A percentile compares a stretch with the other conserved stretches of the same genome.
These are phyloP conservation scores for Rutidosis leptorrhynchoides DNA, from an alignment of 129 eudicot species.

Conservation along the genomic window DNA sequence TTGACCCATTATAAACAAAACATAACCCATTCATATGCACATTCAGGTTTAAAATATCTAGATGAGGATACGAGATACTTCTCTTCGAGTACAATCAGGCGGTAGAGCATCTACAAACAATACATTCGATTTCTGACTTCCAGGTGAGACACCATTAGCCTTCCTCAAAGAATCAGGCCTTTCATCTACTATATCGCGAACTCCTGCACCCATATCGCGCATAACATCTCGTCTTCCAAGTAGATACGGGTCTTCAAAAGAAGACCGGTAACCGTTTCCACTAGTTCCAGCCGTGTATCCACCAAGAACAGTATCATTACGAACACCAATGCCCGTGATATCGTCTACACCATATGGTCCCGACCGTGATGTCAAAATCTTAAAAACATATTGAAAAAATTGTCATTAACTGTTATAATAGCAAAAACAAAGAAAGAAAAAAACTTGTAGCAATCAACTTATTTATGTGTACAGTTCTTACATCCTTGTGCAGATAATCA, in stretches of 20 bases:
- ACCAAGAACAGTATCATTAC: conserved; percentile 41
- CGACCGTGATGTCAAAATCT: conserved; percentile 39
- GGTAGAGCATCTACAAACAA: conserved; percentile 91
- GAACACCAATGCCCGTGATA: conserved; percentile 37
- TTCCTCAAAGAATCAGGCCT: conserved; percentile 48
- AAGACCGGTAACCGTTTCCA: conserved; percentile 29
- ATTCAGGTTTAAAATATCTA: not conserved
- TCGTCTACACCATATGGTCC: conserved; percentile 42
- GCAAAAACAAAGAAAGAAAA: too few species aligned
- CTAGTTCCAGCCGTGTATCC: conserved; percentile 38
- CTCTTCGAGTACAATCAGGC: conserved; percentile 76
- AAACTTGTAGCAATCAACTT: not conserved
- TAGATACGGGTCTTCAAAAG: conserved; percentile 38
- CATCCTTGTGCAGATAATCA: not conserved
- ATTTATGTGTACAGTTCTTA: not conserved
- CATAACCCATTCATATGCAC: not conserved
- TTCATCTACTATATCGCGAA: not conserved
- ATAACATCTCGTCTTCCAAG: conserved; percentile 36
- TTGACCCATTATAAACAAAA: not conserved
- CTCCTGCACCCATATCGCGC: conserved; percentile 19
- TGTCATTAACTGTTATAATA: conserved; percentile 4
- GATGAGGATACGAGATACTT: conserved; percentile 87
- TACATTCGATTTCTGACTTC: conserved; percentile 52
- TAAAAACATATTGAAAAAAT: conserved; percentile 16
- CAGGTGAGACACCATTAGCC: conserved; percentile 40